These are phyloP conservation scores for Tremellales sp. DNA, from an alignment of 1,284 basidiomycete species.

Conservation along the genomic window DNA sequence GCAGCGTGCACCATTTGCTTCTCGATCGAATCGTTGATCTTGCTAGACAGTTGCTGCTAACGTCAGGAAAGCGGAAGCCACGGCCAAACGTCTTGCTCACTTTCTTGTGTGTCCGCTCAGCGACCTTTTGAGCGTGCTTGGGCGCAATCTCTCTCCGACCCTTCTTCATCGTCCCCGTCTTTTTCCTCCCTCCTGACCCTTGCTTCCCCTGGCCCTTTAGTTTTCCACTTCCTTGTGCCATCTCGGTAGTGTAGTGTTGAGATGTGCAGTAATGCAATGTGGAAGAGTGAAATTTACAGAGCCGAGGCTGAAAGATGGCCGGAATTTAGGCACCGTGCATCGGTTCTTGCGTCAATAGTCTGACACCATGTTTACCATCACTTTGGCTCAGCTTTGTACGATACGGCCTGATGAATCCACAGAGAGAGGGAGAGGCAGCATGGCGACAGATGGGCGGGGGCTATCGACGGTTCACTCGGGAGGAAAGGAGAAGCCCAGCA, in stretches of 20 bases:
- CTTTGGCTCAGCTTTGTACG: no score
- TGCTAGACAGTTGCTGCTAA: constrained; percentile 68
- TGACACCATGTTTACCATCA: no score
- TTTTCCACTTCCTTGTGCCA: constrained; percentile 45
- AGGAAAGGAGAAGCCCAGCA: no score
- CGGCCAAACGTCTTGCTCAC: constrained; percentile 14
- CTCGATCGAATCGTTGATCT: constrained; percentile 85
- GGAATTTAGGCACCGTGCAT: background rate
- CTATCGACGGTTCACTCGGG: no score
- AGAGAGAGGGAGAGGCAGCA: no score
- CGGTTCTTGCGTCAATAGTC: no score
- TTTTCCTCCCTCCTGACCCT: constrained; percentile 33
- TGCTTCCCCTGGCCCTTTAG: constrained; percentile 30
- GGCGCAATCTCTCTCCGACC: constrained; percentile 41
- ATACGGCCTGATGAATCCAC: no score
- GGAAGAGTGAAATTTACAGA: background rate
- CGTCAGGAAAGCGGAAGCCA: background rate
- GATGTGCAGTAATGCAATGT: background rate
- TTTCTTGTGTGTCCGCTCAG: constrained; percentile 33
- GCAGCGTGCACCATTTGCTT: constrained; percentile 83
- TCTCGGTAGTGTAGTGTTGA: constrained; percentile 8
- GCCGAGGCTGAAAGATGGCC: background rate
- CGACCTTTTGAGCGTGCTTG: constrained; percentile 35
- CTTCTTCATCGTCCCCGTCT: constrained; percentile 35
- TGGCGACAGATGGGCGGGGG: no score